Conservation (phyloP, 2,329 filamentous ascomycete genomes). For the Talaromyces sp. region DNA sequence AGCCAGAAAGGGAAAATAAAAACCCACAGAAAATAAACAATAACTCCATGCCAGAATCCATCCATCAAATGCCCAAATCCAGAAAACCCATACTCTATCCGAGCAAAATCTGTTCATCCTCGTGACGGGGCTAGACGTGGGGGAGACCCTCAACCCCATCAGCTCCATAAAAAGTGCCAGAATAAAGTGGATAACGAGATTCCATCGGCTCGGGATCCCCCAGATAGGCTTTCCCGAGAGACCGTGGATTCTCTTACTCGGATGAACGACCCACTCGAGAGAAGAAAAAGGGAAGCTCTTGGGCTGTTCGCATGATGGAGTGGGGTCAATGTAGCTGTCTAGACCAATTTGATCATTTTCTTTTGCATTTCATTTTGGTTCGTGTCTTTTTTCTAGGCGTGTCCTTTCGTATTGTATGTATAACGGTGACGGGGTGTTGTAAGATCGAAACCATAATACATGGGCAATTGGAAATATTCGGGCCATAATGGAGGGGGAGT, state of each 20-base stretch:
- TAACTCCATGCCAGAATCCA: too few relatives aligned
- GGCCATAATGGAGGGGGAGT: background rate
- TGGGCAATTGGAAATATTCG: background rate
- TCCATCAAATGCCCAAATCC: background rate
- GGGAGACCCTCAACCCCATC: slow-evolving; percentile 2
- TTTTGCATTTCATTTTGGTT: slow-evolving; percentile 1
- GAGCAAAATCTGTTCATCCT: slow-evolving; percentile 13
- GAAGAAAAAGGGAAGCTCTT: background rate
- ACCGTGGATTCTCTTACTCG: slow-evolving; percentile 5
- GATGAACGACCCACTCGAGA: slow-evolving; percentile 1
- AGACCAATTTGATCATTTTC: slow-evolving; percentile 6
- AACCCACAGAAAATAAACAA: too few relatives aligned
- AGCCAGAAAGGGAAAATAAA: too few relatives aligned
- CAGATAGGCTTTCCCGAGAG: slow-evolving; percentile 27
- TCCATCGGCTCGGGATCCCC: slow-evolving; percentile 21
- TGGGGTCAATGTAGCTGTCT: slow-evolving; percentile 5
- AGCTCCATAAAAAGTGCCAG: background rate
- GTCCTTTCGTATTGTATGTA: slow-evolving; percentile 14
- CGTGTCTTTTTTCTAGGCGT: background rate
- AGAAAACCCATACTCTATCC: background rate
- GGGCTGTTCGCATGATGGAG: background rate
- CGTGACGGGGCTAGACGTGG: slow-evolving; percentile 9
- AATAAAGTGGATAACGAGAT: slow-evolving; percentile 6
- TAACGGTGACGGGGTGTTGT: slow-evolving; percentile 25
- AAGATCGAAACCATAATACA: slow-evolving; percentile 21